Conservation (phyloP, 805 yeast genomes). For the Candida hungchunana region DNA sequence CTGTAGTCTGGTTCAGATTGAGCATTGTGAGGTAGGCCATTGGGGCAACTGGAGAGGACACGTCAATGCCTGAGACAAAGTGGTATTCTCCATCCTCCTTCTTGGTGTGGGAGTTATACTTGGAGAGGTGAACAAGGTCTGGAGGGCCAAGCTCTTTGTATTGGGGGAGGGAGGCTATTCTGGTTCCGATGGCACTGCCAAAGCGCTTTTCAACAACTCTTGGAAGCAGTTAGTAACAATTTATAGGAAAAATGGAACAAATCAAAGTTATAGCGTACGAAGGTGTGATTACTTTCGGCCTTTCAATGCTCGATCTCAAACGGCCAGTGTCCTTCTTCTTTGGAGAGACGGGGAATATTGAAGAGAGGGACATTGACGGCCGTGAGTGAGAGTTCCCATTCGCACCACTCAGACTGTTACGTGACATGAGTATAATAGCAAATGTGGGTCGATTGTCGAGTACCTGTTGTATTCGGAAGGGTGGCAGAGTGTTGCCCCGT, state of each 20-base stretch:
- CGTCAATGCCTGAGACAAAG: conserved; percentile 43
- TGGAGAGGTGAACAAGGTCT: conserved; percentile 55
- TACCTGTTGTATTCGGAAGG: too few relatives aligned
- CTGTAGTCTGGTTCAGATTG: conserved; percentile 21
- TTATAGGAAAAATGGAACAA: too few relatives aligned
- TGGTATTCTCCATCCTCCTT: conserved; percentile 51
- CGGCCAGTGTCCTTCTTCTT: conserved; percentile 16
- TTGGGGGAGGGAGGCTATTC: conserved; percentile 39
- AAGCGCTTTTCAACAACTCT: conserved; percentile 43
- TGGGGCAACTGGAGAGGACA: conserved; percentile 42
- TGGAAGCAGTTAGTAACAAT: conserved; percentile 16
- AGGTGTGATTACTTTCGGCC: conserved; percentile 21
- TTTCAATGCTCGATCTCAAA: conserved; percentile 9
- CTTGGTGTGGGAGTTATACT: conserved; percentile 21
- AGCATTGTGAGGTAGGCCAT: conserved; percentile 42
- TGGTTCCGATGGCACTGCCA: conserved; percentile 49
- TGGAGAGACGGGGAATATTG: conserved; percentile 12
- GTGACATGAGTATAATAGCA: too few relatives aligned
- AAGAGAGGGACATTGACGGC: conserved; percentile 7
- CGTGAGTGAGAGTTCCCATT: conserved; percentile 9
- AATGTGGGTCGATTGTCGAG: too few relatives aligned
- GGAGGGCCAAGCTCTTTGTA: conserved; percentile 65
- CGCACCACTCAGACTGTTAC: conserved; percentile 3
- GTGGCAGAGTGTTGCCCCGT: too few relatives aligned
- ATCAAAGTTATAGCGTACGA: conserved; percentile 13